Base-by-base conservation (phyloP, 1,284 basidiomycete genomes). In the Coriolopsis trogii region DNA sequence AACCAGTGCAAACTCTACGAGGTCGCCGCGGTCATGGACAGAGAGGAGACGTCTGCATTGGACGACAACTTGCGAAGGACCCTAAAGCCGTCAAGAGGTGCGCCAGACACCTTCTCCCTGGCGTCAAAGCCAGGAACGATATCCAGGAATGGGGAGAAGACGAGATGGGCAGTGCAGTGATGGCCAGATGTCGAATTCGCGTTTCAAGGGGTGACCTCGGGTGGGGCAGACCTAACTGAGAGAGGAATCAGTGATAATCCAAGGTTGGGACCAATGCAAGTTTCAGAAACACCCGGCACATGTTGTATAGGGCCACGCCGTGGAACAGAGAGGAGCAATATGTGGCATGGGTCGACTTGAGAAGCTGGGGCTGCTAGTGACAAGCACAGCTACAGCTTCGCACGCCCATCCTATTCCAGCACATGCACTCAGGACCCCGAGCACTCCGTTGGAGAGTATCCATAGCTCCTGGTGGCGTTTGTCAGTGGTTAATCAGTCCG, bases 211-310 rank as follows among this genome's bases (percentile, higher is more conserved):
- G 46, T 56, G 50, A 53, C 51, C 47, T n/a, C n/a, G n/a, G 51
- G 30, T 41, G 47, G 37, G 29, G 33, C 40, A 39, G 42, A 18
- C 33, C 33, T 18, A 23, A 18, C 12, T 20, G 16, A 5, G 26
- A n/a, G 51, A 47, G 30, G 49, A 41, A 46, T 16, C 46, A n/a
- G n/a, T n/a, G 46, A 36, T 40, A n/a, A 33, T 13, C 41, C 41
- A 51, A 48, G 50, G 49, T 37, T 55, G 44, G 38, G 34, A 29
- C 44, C 44, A 29, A 41, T 41, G 41, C 37, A n/a, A 23, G 57
- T 59, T 59, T 59, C 57, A 59, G 53, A 55, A 55, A 53, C 57
- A 59, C 57, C n/a, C n/a, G n/a, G n/a, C n/a, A n/a, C n/a, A n/a
- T n/a, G n/a, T n/a, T n/a, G n/a, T n/a, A n/a, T n/a, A n/a, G n/a